Conservation (phyloP, 208 protist species). For the Naegleria fowleri region DNA sequence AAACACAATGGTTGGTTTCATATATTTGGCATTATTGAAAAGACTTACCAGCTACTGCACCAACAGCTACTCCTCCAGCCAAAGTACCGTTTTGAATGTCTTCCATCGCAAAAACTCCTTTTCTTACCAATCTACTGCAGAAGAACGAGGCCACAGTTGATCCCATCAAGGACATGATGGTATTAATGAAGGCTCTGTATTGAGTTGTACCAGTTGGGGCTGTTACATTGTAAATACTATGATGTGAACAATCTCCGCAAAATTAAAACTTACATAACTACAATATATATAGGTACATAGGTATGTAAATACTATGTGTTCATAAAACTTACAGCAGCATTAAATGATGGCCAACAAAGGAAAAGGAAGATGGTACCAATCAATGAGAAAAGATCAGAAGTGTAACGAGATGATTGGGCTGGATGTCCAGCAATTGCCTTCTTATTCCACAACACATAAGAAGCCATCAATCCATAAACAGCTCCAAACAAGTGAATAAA, state of each 20-base stretch:
- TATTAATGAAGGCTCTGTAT: conserved; percentile 51
- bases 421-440: conserved; percentile 31
- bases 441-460: conserved; percentile 33
- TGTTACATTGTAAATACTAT: neutral
- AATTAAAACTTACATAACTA: no score
- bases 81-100: conserved; percentile 66
- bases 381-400: conserved; percentile 57
- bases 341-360: conserved; percentile 69
- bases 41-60: conserved; percentile 33
- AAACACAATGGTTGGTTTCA: no score
- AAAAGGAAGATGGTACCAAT: conserved; percentile 64
- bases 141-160: conserved; percentile 40
- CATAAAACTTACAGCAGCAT: conserved; percentile 50
- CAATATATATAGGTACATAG: no score
- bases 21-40: no score
- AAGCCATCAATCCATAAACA: conserved; percentile 54
- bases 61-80: conserved; percentile 67
- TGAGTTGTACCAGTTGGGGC: neutral
- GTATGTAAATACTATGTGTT: no score
- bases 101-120: conserved; percentile 45
- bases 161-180: conserved; percentile 49
- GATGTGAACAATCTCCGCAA: no score
- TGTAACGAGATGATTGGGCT: conserved; percentile 32
- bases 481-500: conserved; percentile 64
- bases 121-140: conserved; percentile 35